Evolutionary conservation across 2,329 filamentous ascomycete species (phyloP).

Genomic region (Shiraia bambusicola): DNA sequence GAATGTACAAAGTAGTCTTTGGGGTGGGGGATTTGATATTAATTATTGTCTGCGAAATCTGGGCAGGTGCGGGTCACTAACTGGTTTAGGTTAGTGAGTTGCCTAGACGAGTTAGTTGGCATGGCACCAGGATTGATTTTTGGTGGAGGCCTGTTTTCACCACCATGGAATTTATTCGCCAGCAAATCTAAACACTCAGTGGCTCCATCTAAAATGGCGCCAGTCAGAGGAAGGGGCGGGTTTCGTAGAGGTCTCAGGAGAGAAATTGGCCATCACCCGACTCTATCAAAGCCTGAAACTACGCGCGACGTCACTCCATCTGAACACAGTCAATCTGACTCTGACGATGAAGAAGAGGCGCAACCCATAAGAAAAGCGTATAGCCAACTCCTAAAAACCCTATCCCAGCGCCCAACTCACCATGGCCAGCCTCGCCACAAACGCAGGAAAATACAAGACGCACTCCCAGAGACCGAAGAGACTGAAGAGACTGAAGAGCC

Average conservation of each 20-base stretch:
- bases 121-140: constrained; percentile 29
- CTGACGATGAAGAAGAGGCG: constrained; percentile 25
- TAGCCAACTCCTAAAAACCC: constrained; percentile 58
- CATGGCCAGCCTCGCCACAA: constrained; percentile 49
- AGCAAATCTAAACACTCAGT: too few species aligned
- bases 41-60: constrained; percentile 38
- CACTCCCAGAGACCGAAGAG: neutral
- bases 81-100: too few species aligned
- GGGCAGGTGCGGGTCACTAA: constrained; percentile 33
- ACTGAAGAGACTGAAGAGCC: constrained; percentile 1
- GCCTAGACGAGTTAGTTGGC: too few species aligned
- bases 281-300: constrained; percentile 12
- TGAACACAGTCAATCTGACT: constrained; percentile 19
- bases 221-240: constrained; percentile 13
- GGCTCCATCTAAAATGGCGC: too few species aligned
- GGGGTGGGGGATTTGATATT: constrained; percentile 30
- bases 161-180: constrained; percentile 2
- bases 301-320: constrained; percentile 22
- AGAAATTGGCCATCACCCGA: constrained; percentile 13
- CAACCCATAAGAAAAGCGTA: constrained; percentile 50
- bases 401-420: constrained; percentile 43
- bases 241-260: constrained; percentile 8
- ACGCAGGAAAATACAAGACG: constrained; percentile 51
- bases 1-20: too few species aligned
- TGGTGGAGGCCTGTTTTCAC: constrained; percentile 20